Evolutionary conservation across 2,329 filamentous ascomycete species (phyloP), one percentile per base, ranked within the genome.

Genomic region (Escovopsis sp.): DNA sequence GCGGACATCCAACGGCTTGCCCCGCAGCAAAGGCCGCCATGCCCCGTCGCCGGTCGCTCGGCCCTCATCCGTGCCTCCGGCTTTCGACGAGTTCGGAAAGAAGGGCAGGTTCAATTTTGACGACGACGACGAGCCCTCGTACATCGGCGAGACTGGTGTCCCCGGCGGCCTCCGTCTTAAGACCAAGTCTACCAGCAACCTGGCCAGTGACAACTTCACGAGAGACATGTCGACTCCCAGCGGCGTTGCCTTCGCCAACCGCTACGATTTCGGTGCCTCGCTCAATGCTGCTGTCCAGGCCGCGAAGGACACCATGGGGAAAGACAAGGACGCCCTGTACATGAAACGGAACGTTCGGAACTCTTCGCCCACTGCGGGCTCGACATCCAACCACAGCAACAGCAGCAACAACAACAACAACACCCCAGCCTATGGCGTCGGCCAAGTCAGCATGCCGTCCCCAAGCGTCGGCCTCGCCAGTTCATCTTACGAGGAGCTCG

Each of bases 241-340:
- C 49, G 77, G 78, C 26, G 79, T 84, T 53, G 83, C 81, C 15
- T 95, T 96, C 59, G 84, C 86, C 38, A 88, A 88, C 61, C 82
- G 91, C 42, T 98, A 98, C 59, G 89, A 96, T 65, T 96, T 98
- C 60, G 81, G 84, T 47, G 85, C 85, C n/a, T 96, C 91, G 1
- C 72, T 96, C 28, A 80, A 74, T 42, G 86, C 87, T 41, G 87
- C 86, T 11, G 82, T 89, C 57, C 78, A 81, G 55, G 80, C 76
- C 26, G 80, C 82, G 38, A 83, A 85, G 56, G 77, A 77, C 49
- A 49, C 69, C 12, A 64, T 74, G 49, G 67, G 71, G 48, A 74
- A 78, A 59, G 65, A 69, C 55, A 73, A 72, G 60, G 72, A 79
- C 55, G 67, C 70, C 42, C 57, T 80, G 32, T 68, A 74, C 51